Evolutionary conservation across 768 basidiomycete species (phyloP), one percentile per base, ranked within the genome.

Genomic region (Rhizopogon salebrosus): DNA sequence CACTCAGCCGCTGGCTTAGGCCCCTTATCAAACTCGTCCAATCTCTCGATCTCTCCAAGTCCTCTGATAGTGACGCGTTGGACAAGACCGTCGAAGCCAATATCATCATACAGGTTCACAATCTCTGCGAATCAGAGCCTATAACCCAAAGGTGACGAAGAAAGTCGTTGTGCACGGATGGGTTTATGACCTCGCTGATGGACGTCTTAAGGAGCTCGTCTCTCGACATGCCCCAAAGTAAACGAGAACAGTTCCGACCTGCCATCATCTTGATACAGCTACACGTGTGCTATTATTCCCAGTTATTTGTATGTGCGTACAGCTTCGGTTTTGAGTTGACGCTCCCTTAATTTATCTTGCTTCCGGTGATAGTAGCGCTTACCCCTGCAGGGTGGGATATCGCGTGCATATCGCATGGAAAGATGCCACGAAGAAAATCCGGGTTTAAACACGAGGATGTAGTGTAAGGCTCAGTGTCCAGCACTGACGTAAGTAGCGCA

Each of bases 1-100:
- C 84, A 7, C 77, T 94, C 57, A 76, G 76, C 24, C 79, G 80
- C 48, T 94, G 89, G 88, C 73, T 93, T 41, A 72, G 76, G 23
- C 87, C 90, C 0, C 76, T 93, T 60, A 80, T 80, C 49, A 62
- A 69, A 34, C 74, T 84, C 57, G 35, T 61, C 45, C 69, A 64
- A 10, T 70, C 72, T 0, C 75, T 85, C 49, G 66, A 73, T 37
- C 68, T 84, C 26, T 63, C 74, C 6, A 57, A 66, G 39, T 57
- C 68, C 14, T 58, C 74, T 3, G 60, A 68, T 11, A 55, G 48
- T 0, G 66, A 75, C 26, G 79, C 77, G 0, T 62, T 83, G 40
- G 66, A 74, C 6, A 34, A 70, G 20, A 69, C 85, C 54, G 76
- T 87, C 8, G 75, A 77, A 54, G 83, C 77, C 65, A 87, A 85